Conservation (phyloP, 2,329 filamentous ascomycete species). For the Colletotrichum melonis region DNA sequence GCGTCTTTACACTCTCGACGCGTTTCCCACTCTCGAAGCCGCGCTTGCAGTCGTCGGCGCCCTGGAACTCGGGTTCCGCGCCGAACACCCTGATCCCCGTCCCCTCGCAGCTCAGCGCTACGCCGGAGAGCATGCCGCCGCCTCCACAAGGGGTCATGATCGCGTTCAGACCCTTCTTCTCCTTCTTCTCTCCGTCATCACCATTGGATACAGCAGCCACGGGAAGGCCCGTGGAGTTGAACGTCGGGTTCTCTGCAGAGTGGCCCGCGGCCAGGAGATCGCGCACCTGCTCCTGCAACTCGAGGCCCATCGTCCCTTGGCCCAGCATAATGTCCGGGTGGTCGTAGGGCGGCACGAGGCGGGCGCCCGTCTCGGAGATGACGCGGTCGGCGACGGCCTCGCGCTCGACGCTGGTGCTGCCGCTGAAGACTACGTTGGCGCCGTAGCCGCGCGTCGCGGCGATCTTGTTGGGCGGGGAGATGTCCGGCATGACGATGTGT, state of each 20-base stretch:
- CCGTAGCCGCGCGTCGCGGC: slow-evolving; percentile 84
- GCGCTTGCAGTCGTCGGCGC: slow-evolving; percentile 83
- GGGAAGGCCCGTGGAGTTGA: slow-evolving; percentile 19
- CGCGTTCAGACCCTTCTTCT: slow-evolving; percentile 64
- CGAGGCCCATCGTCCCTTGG: slow-evolving; percentile 89
- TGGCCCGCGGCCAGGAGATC: slow-evolving; percentile 56
- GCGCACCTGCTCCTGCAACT: slow-evolving; percentile 80
- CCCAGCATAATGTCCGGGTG: slow-evolving; percentile 92
- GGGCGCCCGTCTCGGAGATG: slow-evolving; percentile 77
- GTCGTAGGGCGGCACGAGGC: slow-evolving; percentile 90
- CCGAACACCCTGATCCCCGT: slow-evolving; percentile 85
- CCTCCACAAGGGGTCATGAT: slow-evolving; percentile 89
- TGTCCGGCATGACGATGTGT: slow-evolving; percentile 92
- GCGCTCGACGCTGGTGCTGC: slow-evolving; percentile 82
- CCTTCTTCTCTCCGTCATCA: slow-evolving; percentile 9
- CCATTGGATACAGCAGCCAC: not conserved
- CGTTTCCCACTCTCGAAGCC: slow-evolving; percentile 74
- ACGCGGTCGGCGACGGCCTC: slow-evolving; percentile 81
- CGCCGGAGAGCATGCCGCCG: slow-evolving; percentile 87
- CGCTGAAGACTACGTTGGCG: slow-evolving; percentile 83
- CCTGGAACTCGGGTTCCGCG: slow-evolving; percentile 84
- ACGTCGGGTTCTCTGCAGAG: slow-evolving; percentile 23
- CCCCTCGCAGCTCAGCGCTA: slow-evolving; percentile 79
- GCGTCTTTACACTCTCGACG: slow-evolving; percentile 75
- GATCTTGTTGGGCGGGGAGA: slow-evolving; percentile 87